Evolutionary conservation across 2,329 filamentous ascomycete species (phyloP), one percentile per base, ranked within the genome.

Genomic region (Ophiostoma ulmi): DNA sequence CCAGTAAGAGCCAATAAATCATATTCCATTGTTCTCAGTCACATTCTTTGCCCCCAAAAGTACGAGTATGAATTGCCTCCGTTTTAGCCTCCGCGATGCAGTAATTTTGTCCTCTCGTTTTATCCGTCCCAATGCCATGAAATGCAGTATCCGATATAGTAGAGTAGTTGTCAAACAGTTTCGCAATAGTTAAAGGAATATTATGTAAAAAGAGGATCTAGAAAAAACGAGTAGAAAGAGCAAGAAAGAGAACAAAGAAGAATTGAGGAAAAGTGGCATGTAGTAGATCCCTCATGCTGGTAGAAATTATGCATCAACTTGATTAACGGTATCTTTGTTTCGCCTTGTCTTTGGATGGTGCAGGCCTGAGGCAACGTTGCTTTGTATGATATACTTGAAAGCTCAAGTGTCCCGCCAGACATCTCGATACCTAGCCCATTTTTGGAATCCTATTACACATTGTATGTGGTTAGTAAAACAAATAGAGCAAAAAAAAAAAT

Each of bases 381-480:
- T 11, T 14, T 8, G 11, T 22, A 35, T 20, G 58, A 35, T n/a
- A 20, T 2, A 17, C 14, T n/a, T n/a, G 22, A 14, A 26, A 7
- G 17, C 35, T 65, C 63, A 65, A 5, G 20, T 39, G 35, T 69
- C 31, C 6, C 35, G 44, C 67, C 67, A 69, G 10, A 69, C 52
- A 69, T 69, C 67, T 22, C 44, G 44, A 36, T 69, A 69, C 17
- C 67, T 55, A 31, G 44, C 67, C 67, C 67, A 69, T 41, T 61
- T 61, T 41, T 61, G 68, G 38, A 69, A 69, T 8, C 68, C 68
- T 69, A 26, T 26, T n/a, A 26, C 22, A 41, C 26, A 44, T 44
- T 58, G 11, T 22, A 31, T n/a, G 36, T 38, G 52, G 66, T 48
- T 52, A 55, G 66, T 52, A 10, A 41, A 36, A 11, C 22, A 26